Evolutionary conservation across 2,329 filamentous ascomycete genomes (phyloP).

Genomic region (Ploettnerulaceae sp.): DNA sequence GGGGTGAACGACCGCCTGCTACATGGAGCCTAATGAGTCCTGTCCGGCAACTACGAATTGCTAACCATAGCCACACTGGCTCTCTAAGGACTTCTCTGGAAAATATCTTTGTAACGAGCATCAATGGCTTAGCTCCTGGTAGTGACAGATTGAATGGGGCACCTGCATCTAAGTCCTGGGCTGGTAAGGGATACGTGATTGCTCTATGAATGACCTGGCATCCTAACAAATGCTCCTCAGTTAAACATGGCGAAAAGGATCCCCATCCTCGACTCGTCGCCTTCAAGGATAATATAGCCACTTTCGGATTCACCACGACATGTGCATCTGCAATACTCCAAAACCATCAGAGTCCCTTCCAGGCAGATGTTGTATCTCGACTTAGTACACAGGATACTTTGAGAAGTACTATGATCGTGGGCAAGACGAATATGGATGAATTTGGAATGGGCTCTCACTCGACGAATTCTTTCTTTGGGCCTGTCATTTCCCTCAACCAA

Average conservation of each 20-base stretch:
- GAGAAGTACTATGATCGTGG: constrained; percentile 42
- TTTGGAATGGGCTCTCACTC: constrained; percentile 93
- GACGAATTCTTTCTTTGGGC: constrained; percentile 60
- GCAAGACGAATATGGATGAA: constrained; percentile 92
- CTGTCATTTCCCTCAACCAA: constrained; percentile 44
- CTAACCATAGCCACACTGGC: too few species aligned
- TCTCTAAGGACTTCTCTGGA: too few species aligned
- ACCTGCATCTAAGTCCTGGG: not conserved
- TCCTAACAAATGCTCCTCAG: too few species aligned
- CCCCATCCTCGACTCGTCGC: constrained; percentile 29
- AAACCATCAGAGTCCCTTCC: constrained; percentile 69
- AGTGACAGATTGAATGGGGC: too few species aligned
- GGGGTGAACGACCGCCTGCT: too few species aligned
- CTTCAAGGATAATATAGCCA: constrained; percentile 76
- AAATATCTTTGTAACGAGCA: too few species aligned
- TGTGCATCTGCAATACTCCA: constrained; percentile 73
- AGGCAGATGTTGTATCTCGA: constrained; percentile 72
- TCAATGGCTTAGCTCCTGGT: too few species aligned
- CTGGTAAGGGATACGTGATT: not conserved
- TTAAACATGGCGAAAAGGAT: not conserved
- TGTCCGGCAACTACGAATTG: too few species aligned
- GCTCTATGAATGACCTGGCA: not conserved
- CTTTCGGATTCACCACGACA: constrained; percentile 63
- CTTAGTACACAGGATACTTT: constrained; percentile 57
- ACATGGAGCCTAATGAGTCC: too few species aligned